Conservation (phyloP, 176 grass and related monocot species). For the Neostapfia colusana region DNA sequence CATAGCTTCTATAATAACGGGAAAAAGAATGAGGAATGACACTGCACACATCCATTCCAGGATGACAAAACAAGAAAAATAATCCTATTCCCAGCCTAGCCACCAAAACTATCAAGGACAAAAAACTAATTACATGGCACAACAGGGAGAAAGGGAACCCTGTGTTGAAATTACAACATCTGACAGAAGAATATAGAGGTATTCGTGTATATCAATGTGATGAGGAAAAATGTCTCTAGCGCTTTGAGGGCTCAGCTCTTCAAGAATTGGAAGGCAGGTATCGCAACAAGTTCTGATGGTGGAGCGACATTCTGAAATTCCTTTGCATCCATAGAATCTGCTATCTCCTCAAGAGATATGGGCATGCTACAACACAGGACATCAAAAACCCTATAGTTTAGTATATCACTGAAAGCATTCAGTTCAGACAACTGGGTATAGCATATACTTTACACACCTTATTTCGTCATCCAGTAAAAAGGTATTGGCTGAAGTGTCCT, state of each 20-base stretch:
- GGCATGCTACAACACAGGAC: slow-evolving; percentile 61
- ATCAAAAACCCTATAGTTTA: slow-evolving; percentile 13
- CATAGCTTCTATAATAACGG: slow-evolving; percentile 8
- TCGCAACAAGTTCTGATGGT: slow-evolving; percentile 61
- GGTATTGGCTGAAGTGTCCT: slow-evolving; percentile 45
- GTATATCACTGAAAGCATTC: neutral
- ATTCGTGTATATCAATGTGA: neutral
- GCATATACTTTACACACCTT: slow-evolving; percentile 39
- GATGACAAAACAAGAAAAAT: slow-evolving; percentile 35
- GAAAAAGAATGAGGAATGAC: slow-evolving; percentile 17
- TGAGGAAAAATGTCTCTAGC: neutral
- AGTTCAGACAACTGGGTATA: neutral
- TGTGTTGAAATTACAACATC: slow-evolving; percentile 43
- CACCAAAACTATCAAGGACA: slow-evolving; percentile 36
- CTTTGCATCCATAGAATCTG: slow-evolving; percentile 63
- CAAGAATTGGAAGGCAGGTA: slow-evolving; percentile 68
- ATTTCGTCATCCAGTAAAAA: slow-evolving; percentile 88
- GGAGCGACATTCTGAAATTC: slow-evolving; percentile 58
- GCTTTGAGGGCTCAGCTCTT: slow-evolving; percentile 43
- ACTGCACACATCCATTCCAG: neutral
- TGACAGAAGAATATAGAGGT: slow-evolving; percentile 11
- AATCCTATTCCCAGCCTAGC: slow-evolving; percentile 30
- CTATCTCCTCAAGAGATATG: slow-evolving; percentile 73
- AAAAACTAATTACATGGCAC: slow-evolving; percentile 47
- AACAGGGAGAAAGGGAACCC: slow-evolving; percentile 31